phyloP scores from a whole-genome alignment of 805 yeast genomes.

The Candida taoyuanica region DNA sequence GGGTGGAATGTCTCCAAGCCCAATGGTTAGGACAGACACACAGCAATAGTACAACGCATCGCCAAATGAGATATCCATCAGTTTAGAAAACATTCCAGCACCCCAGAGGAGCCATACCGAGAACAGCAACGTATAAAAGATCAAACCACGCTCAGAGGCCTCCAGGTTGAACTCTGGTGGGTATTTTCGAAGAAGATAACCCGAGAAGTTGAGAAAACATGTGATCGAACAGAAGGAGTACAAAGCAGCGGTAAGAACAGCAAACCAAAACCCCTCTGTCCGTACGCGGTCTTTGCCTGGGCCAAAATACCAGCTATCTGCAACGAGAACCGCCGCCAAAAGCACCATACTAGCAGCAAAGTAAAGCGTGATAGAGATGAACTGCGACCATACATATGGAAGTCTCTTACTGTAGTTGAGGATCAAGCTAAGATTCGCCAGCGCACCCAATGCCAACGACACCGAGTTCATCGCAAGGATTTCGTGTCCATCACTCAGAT shows the following conservation, averaged over 20 bases:
- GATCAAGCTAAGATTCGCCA: constrained; percentile 65
- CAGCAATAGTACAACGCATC: constrained; percentile 68
- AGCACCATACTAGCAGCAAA: constrained; percentile 52
- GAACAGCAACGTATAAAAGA: constrained; percentile 62
- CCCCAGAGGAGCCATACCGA: constrained; percentile 73
- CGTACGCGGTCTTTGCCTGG: constrained; percentile 24
- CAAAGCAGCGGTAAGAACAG: constrained; percentile 56
- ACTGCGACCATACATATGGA: constrained; percentile 57
- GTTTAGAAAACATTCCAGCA: constrained; percentile 47
- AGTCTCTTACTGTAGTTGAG: constrained; percentile 61
- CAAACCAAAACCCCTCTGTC: constrained; percentile 77
- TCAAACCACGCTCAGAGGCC: constrained; percentile 64
- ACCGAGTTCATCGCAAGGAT: constrained; percentile 55
- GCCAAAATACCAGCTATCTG: constrained; percentile 29
- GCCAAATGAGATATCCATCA: constrained; percentile 48
- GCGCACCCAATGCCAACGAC: constrained; percentile 58
- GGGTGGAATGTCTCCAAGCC: constrained; percentile 74
- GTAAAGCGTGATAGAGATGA: constrained; percentile 62
- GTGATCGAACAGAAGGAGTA: constrained; percentile 55
- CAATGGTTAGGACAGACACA: constrained; percentile 73
- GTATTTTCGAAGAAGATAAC: constrained; percentile 54
- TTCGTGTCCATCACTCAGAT: constrained; percentile 34
- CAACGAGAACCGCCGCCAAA: constrained; percentile 41
- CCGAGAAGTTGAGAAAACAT: constrained; percentile 54
- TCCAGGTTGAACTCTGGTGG: constrained; percentile 68